Conservation (phyloP, 78 protist species). For the Dictyostelium citrinum region DNA sequence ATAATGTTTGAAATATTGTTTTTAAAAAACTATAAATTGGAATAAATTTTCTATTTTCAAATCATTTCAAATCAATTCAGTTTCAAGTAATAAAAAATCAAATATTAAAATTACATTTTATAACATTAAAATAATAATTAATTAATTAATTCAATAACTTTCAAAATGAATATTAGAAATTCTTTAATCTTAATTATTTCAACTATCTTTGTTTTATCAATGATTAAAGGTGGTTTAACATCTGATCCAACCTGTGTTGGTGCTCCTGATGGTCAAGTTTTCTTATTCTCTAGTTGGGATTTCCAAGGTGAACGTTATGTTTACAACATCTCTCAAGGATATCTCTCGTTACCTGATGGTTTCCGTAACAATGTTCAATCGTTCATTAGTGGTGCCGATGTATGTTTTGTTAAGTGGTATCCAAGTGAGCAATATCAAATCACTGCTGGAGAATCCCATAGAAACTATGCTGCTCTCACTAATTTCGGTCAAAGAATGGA, state of each 20-base stretch:
- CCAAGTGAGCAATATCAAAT: not conserved
- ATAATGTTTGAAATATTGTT: not conserved
- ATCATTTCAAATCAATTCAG: not conserved
- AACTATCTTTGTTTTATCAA: not conserved
- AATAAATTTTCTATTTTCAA: not conserved
- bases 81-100: not conserved
- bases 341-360: not conserved
- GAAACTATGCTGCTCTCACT: not conserved
- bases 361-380: not conserved
- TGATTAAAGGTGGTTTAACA: not conserved
- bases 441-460: not conserved
- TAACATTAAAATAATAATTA: not conserved
- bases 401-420: not conserved
- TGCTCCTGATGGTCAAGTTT: not conserved
- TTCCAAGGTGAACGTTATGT: not conserved
- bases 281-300: not conserved
- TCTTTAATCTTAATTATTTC: not conserved
- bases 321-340: not conserved
- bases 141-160: not conserved
- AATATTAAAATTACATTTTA: not conserved
- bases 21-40: not conserved
- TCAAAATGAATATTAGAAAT: not conserved
- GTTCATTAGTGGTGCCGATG: not conserved
- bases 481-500: not conserved
- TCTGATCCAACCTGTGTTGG: not conserved